phyloP scores from a whole-genome alignment of 495 filamentous ascomycete species.

The Chaetomium cochliodes region DNA sequence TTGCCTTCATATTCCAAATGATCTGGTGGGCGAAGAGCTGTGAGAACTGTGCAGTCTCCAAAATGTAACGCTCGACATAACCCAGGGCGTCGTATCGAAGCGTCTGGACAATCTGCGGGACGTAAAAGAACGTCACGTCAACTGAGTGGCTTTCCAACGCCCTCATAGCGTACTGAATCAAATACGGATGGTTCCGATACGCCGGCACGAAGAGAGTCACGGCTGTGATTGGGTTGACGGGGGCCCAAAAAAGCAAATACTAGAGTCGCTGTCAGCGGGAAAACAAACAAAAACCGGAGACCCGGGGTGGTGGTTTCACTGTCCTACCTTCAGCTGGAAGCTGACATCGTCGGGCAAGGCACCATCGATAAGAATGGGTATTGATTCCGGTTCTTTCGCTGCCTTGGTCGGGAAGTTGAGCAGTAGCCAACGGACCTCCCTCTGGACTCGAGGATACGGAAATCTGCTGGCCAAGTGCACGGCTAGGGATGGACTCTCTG shows the following conservation, averaged over 20 bases:
- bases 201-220: conserved; percentile 89
- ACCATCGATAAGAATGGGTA: conserved; percentile 76
- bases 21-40: conserved; percentile 98
- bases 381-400: conserved; percentile 71
- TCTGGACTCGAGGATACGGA: conserved; percentile 65
- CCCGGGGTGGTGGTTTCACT: background rate
- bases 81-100: conserved; percentile 93
- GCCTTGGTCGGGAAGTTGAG: conserved; percentile 80
- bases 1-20: conserved; percentile 99
- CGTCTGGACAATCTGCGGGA: conserved; percentile 94
- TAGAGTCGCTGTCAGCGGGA: conserved; percentile 46
- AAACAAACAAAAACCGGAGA: background rate
- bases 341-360: conserved; percentile 73
- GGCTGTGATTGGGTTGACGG: conserved; percentile 89
- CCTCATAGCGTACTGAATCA: conserved; percentile 96
- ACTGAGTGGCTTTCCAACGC: conserved; percentile 89
- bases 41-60: conserved; percentile 92
- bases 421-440: conserved; percentile 74
- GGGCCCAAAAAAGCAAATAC: conserved; percentile 92
- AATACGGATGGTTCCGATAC: conserved; percentile 90
- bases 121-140: conserved; percentile 97
- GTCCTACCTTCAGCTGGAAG: conserved; percentile 75
- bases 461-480: conserved; percentile 80
- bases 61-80: conserved; percentile 93
- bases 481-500: conserved; percentile 75